Conservation (phyloP, 1,284 basidiomycete species). For the Cutaneotrichosporon cutaneum region DNA sequence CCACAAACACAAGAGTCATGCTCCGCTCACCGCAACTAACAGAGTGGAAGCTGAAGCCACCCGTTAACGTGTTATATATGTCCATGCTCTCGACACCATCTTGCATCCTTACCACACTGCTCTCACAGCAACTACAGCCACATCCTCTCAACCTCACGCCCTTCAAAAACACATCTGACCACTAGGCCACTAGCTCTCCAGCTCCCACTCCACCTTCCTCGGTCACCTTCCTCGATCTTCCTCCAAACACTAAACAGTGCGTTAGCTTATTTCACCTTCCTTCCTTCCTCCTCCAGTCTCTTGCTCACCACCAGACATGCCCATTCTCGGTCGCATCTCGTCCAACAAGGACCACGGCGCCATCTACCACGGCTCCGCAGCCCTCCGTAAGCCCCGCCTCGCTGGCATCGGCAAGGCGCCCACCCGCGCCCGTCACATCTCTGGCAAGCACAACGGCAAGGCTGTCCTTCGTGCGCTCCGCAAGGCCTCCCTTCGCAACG, state of each 20-base stretch:
- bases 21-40: not conserved
- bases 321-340: constrained; percentile 16
- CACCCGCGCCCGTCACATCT: not conserved
- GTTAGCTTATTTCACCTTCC: not conserved
- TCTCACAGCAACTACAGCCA: not conserved
- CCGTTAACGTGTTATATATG: too few relatives aligned
- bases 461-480: constrained; percentile 14
- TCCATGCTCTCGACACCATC: not conserved
- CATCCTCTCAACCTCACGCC: not conserved
- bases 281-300: not conserved
- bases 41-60: not conserved
- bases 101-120: not conserved
- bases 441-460: constrained; percentile 19
- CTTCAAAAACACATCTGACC: too few relatives aligned
- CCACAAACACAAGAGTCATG: not conserved
- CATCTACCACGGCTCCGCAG: constrained; percentile 12
- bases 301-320: not conserved
- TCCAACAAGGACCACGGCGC: constrained; percentile 35
- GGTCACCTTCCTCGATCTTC: not conserved
- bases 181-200: not conserved
- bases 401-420: constrained; percentile 13
- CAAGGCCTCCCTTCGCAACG: constrained; percentile 26
- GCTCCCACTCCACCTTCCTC: not conserved
- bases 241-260: constrained; percentile 3
- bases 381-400: constrained; percentile 19